These are phyloP conservation scores for Backusella sp. DNA, from an alignment of 192 early-diverging fungal species.

Conservation along the genomic window DNA sequence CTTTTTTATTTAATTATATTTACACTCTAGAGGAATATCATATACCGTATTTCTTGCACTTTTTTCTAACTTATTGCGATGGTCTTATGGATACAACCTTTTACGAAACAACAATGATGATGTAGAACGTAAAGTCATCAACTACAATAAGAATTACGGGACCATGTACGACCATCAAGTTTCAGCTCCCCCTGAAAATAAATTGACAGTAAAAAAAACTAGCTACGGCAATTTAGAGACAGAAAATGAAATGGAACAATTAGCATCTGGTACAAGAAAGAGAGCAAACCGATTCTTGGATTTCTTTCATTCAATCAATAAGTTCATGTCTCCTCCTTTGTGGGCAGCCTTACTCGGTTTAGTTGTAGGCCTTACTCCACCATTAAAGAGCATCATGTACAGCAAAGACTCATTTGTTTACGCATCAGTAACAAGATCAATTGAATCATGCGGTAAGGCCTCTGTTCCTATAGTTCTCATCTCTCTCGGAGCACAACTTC, in stretches of 20 bases:
- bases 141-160: neutral
- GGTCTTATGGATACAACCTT: slow-evolving; percentile 78
- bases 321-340: slow-evolving; percentile 66
- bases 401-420: slow-evolving; percentile 50
- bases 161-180: neutral
- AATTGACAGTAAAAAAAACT: neutral
- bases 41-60: slow-evolving; percentile 80
- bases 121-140: neutral
- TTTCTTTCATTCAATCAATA: slow-evolving; percentile 6
- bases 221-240: neutral
- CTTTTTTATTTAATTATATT: neutral
- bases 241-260: neutral
- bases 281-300: neutral
- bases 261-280: neutral
- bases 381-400: slow-evolving; percentile 60
- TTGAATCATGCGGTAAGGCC: slow-evolving; percentile 72
- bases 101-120: slow-evolving; percentile 35
- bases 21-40: slow-evolving; percentile 59
- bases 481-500: slow-evolving; percentile 71
- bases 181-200: neutral
- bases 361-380: slow-evolving; percentile 60
- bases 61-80: slow-evolving; percentile 79
- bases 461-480: slow-evolving; percentile 77
- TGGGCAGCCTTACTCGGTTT: slow-evolving; percentile 68
- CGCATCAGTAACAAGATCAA: slow-evolving; percentile 56